A percentile compares a stretch with the other conserved stretches of the same genome.
phyloP scores from a whole-genome alignment of 805 yeast genomes.

The Metschnikowia amazonensis region DNA sequence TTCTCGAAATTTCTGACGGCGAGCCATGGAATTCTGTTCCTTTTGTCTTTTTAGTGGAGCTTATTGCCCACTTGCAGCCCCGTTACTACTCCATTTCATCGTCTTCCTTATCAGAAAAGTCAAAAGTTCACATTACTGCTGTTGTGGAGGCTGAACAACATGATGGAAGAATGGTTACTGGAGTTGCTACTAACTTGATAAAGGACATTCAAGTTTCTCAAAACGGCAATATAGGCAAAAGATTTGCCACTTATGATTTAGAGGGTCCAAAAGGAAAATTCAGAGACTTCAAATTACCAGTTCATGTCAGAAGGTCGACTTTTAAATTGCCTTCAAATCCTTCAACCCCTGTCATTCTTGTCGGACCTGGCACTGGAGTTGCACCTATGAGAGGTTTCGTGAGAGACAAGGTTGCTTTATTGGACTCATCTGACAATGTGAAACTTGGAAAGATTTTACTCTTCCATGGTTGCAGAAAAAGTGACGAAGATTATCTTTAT shows the following conservation, averaged over 20 bases:
- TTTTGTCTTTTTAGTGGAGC: slow-evolving; percentile 78
- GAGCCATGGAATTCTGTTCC: slow-evolving; percentile 74
- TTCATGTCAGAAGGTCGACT: slow-evolving; percentile 91
- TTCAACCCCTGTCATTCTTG: slow-evolving; percentile 76
- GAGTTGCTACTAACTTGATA: slow-evolving; percentile 88
- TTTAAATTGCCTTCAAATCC: slow-evolving; percentile 90
- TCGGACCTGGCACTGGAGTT: slow-evolving; percentile 98
- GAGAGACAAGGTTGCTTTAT: slow-evolving; percentile 70
- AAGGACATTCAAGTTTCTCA: slow-evolving; percentile 63
- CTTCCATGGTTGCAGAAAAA: slow-evolving; percentile 84
- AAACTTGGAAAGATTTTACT: slow-evolving; percentile 67
- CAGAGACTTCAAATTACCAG: slow-evolving; percentile 63
- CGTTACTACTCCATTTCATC: slow-evolving; percentile 97
- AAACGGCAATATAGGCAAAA: slow-evolving; percentile 39
- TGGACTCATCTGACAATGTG: slow-evolving; percentile 26
- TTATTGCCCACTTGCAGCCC: slow-evolving; percentile 78
- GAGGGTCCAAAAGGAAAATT: slow-evolving; percentile 76
- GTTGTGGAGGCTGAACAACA: slow-evolving; percentile 70
- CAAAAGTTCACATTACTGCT: slow-evolving; percentile 78
- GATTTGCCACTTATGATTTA: slow-evolving; percentile 61
- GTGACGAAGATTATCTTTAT: slow-evolving; percentile 78
- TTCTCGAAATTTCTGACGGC: slow-evolving; percentile 59
- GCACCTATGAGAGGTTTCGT: slow-evolving; percentile 97
- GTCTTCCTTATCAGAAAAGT: slow-evolving; percentile 73
- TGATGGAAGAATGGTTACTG: slow-evolving; percentile 47